Base-by-base conservation (phyloP, 2,329 filamentous ascomycete species). In the Cadophora luteo-olivacea region DNA sequence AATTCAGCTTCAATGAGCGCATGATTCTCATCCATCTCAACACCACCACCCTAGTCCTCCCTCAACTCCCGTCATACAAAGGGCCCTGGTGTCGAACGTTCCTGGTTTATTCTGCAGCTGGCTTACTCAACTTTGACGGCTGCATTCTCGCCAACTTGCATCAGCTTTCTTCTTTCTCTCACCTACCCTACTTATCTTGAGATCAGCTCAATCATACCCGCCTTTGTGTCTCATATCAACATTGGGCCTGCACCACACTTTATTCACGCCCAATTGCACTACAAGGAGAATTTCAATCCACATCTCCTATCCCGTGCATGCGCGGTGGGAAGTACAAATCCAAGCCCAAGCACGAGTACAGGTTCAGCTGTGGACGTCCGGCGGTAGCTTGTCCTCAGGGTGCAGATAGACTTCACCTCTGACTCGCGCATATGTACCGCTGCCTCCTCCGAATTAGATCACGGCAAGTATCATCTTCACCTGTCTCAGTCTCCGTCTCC, bases 1-100 rank as follows among this genome's bases (percentile, higher is more conserved):
- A 63, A 63, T 63, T 22, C 45, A 36, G 38, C 61, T 22, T 63
- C 61, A 49, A 63, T 63, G 61, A 63, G 32, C 61, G 61, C 61
- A 63, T 63, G 61, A 63, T 51, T 52, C 9, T 22, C 24, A 16
- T 36, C 32, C 16, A 19, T 19, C 45, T n/a, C 36, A 9, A 22
- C 41, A 16, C 14, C 60, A 9, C 16, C 29, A 29, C 41, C 19
- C 29, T 33, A 25, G n/a, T 22, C 12, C 4, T 32, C 19, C 12
- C 41, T 33, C 22, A 36, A 4, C n/a, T 2, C 9, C 29, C 16
- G 55, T 58, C 33, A 38, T 58, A 58, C 55, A 58, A 24, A 38
- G n/a, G 33, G 4, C 12, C 33, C 52, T 16, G n/a, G 19, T 49
- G 45, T 33, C 19, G 11, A 58, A 2, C 32, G 22, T 38, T 14